Percentiles rank a stretch among this genome's conserved stretches.
Evolutionary conservation across 306 rosid species (phyloP).

Genomic region (Canavalia ensiformis): DNA sequence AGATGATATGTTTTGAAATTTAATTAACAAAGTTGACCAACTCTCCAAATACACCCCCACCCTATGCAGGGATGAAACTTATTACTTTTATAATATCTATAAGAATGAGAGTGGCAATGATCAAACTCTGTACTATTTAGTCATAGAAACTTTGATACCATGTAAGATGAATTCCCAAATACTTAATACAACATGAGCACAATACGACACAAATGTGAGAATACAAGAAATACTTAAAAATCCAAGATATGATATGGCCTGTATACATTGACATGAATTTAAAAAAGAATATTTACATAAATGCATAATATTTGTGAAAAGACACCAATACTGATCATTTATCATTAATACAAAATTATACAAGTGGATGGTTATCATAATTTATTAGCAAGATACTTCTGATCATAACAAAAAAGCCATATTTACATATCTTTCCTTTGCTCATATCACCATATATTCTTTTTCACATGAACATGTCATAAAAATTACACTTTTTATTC

Average conservation of each 20-base stretch:
- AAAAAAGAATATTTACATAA: neutral
- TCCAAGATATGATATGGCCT: neutral
- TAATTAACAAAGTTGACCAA: neutral
- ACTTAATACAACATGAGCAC: neutral
- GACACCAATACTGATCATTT: neutral
- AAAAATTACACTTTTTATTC: neutral
- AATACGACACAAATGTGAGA: neutral
- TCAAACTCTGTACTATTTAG: neutral
- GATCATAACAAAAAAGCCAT: neutral
- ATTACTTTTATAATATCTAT: neutral
- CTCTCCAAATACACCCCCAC: neutral
- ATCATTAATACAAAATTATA: neutral
- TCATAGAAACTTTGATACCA: neutral
- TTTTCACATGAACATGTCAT: neutral
- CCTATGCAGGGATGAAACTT: neutral
- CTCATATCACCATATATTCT: neutral
- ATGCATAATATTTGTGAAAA: neutral
- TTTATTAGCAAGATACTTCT: neutral
- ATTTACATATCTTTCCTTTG: neutral
- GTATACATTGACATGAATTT: neutral
- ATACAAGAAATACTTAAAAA: neutral
- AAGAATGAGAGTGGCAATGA: neutral
- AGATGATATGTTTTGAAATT: neutral
- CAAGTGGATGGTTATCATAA: neutral
- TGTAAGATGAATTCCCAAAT: neutral